Percentiles rank a stretch among this genome's conserved stretches.
Conservation (phyloP, 768 basidiomycete genomes). For the Pholiota molesta region DNA sequence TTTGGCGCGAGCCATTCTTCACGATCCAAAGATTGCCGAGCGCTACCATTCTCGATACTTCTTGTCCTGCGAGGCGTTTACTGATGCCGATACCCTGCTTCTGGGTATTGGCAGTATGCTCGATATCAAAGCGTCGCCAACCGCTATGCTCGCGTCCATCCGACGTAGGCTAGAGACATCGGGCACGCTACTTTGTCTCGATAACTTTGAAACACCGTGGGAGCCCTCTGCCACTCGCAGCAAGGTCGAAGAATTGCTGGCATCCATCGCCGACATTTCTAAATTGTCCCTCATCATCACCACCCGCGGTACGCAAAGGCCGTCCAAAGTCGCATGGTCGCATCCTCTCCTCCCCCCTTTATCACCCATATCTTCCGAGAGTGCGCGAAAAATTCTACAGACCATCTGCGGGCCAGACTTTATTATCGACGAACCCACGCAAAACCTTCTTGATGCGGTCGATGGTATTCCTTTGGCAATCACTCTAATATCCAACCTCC, state of each 20-base stretch:
- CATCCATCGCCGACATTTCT: slow-evolving; percentile 22
- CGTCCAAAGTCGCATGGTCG: slow-evolving; percentile 28
- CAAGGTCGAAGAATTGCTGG: slow-evolving; percentile 28
- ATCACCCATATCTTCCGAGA: slow-evolving; percentile 26
- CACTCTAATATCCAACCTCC: slow-evolving; percentile 33
- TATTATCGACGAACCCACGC: slow-evolving; percentile 23
- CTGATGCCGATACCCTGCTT: not conserved
- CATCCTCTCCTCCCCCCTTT: slow-evolving; percentile 26
- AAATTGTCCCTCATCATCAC: slow-evolving; percentile 30
- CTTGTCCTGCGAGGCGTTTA: slow-evolving; percentile 31
- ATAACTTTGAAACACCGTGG: slow-evolving; percentile 39
- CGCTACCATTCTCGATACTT: slow-evolving; percentile 27
- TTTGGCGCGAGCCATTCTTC: slow-evolving; percentile 27
- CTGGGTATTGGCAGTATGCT: not conserved
- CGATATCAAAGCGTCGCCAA: not conserved
- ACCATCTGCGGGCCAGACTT: slow-evolving; percentile 20
- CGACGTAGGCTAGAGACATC: not conserved
- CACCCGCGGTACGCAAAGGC: slow-evolving; percentile 32
- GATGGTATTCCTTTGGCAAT: slow-evolving; percentile 37
- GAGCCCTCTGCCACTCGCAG: slow-evolving; percentile 25
- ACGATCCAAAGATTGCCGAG: slow-evolving; percentile 21
- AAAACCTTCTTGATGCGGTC: slow-evolving; percentile 29
- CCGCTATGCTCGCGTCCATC: not conserved
- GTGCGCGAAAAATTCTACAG: slow-evolving; percentile 27
- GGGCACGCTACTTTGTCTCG: slow-evolving; percentile 23